phyloP scores from a whole-genome alignment of 106 monocot genomes.

The Dendrobium huoshanense region DNA sequence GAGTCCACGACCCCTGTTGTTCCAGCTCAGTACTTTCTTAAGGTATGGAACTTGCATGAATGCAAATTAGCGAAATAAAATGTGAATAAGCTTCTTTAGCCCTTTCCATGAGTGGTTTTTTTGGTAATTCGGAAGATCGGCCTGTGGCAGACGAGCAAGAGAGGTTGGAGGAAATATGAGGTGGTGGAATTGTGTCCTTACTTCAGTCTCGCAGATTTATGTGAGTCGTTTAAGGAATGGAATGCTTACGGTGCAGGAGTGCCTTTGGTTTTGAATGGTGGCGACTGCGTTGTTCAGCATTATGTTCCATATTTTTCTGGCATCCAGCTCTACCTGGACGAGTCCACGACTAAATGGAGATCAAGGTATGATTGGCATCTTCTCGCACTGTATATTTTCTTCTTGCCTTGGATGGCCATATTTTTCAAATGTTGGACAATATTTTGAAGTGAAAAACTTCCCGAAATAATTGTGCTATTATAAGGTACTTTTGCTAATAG shows the following conservation, averaged over 20 bases:
- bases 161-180: conserved; percentile 34
- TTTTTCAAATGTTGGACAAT: not conserved
- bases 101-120: not conserved
- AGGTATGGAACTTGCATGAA: conserved; percentile 23
- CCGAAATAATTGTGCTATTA: too few relatives aligned
- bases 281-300: conserved; percentile 38
- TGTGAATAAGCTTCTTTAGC: not conserved
- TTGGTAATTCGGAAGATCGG: not conserved
- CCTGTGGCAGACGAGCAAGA: conserved; percentile 33
- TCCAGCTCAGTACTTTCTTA: conserved; percentile 29
- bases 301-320: conserved; percentile 49
- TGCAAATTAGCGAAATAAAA: not conserved
- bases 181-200: conserved; percentile 26
- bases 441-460: not conserved
- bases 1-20: conserved; percentile 53
- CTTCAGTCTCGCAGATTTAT: conserved; percentile 64
- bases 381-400: not conserved
- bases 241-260: conserved; percentile 51
- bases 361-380: conserved; percentile 17
- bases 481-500: too few relatives aligned
- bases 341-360: conserved; percentile 23
- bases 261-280: conserved; percentile 32
- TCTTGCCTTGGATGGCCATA: not conserved
- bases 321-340: conserved; percentile 32
- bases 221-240: conserved; percentile 67